Evolutionary conservation across 306 rosid genomes (phyloP).

Genomic region (Elaeagnus macrophylla): DNA sequence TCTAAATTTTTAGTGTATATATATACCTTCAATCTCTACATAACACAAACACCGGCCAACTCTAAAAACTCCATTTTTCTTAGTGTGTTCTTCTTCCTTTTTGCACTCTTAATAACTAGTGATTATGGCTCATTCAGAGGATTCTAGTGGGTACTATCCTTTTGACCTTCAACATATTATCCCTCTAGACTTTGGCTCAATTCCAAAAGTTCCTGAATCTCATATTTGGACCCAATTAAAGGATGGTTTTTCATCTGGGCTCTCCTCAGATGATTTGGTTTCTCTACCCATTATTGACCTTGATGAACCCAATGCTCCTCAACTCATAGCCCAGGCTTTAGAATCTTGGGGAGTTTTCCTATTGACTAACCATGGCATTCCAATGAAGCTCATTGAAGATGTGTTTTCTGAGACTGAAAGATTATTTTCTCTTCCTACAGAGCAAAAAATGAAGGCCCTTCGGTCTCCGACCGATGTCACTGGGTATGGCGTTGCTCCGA

Average conservation of each 20-base stretch:
- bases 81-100: too few species aligned
- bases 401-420: slow-evolving; percentile 30
- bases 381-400: slow-evolving; percentile 23
- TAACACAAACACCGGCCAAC: too few species aligned
- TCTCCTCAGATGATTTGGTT: not conserved
- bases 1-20: too few species aligned
- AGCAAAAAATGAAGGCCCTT: slow-evolving; percentile 41
- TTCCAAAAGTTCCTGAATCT: slow-evolving; percentile 48
- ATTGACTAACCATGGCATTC: slow-evolving; percentile 52
- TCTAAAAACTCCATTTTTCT: too few species aligned
- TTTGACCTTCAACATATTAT: slow-evolving; percentile 34
- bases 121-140: slow-evolving; percentile 42
- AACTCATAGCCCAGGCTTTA: slow-evolving; percentile 42
- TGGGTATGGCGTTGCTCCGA: slow-evolving; percentile 62
- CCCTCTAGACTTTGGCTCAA: slow-evolving; percentile 53
- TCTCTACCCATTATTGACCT: slow-evolving; percentile 50
- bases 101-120: too few species aligned
- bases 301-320: slow-evolving; percentile 39
- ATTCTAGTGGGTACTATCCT: slow-evolving; percentile 25
- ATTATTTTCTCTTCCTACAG: slow-evolving; percentile 44
- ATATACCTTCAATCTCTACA: too few species aligned
- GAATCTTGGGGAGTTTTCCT: slow-evolving; percentile 67
- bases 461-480: slow-evolving; percentile 34
- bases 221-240: slow-evolving; percentile 42
- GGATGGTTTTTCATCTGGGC: not conserved